Conservation (phyloP, 179 eudicot species). For the Carnegiea gigantea region DNA sequence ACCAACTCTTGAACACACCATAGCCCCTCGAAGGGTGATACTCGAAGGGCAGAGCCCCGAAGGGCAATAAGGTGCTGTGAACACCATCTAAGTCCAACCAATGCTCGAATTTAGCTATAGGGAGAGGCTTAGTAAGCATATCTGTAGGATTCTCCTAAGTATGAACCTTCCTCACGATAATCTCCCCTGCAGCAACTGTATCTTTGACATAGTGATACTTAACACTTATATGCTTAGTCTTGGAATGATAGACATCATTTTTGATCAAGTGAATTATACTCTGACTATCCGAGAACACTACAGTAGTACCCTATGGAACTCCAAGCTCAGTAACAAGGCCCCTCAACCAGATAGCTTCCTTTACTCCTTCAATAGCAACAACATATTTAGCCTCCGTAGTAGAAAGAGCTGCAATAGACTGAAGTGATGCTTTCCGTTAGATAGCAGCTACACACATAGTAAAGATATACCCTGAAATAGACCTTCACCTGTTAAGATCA, state of each 20-base stretch:
- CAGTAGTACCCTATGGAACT: neutral
- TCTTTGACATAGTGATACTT: neutral
- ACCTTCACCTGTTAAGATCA: neutral
- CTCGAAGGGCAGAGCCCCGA: neutral
- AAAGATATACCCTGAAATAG: neutral
- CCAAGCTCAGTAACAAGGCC: neutral
- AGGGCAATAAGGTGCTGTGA: neutral
- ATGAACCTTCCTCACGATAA: neutral
- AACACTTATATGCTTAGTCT: neutral
- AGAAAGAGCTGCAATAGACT: neutral
- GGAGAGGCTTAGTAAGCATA: neutral
- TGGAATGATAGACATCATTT: neutral
- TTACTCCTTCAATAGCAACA: neutral
- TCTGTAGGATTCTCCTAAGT: neutral
- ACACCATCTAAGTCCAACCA: neutral
- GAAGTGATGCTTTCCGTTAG: neutral
- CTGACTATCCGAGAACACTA: neutral
- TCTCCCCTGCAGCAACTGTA: neutral
- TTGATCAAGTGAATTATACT: neutral
- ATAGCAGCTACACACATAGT: neutral
- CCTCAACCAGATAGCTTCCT: neutral
- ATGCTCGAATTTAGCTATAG: neutral
- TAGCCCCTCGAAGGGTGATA: too few relatives aligned
- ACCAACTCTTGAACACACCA: too few relatives aligned
- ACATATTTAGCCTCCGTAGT: neutral